Conservation (phyloP, 306 rosid species). For the Astragalus membranaceus region DNA sequence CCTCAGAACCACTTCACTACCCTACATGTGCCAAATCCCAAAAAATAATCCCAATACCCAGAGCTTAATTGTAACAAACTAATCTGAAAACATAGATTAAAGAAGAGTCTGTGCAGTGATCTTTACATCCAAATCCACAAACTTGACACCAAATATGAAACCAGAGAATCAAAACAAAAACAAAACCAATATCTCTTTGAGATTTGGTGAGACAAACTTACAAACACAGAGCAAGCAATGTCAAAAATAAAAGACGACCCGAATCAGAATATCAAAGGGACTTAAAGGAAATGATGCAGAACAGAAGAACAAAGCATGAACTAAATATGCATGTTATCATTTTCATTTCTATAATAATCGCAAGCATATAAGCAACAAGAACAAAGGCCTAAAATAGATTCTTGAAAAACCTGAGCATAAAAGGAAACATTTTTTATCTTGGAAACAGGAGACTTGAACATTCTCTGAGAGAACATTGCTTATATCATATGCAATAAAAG, state of each 20-base stretch:
- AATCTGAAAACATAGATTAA: slow-evolving; percentile 4
- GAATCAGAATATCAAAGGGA: slow-evolving; percentile 22
- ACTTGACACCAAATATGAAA: slow-evolving; percentile 14
- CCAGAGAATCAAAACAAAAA: neutral
- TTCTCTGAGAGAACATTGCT: slow-evolving; percentile 20
- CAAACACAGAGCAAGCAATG: slow-evolving; percentile 27
- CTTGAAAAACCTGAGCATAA: neutral
- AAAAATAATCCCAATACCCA: slow-evolving; percentile 1
- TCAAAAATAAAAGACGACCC: slow-evolving; percentile 14
- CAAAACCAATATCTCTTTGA: neutral
- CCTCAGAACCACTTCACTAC: slow-evolving; percentile 26
- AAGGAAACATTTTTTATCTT: neutral
- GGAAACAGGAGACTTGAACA: neutral
- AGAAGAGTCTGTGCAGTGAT: neutral
- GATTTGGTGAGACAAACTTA: neutral
- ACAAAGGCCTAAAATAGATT: neutral
- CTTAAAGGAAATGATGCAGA: neutral
- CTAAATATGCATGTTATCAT: slow-evolving; percentile 21
- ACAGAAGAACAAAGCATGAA: neutral
- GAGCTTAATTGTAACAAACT: slow-evolving; percentile 12
- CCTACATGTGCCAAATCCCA: slow-evolving; percentile 17
- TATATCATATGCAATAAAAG: neutral
- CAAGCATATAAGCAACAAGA: neutral
- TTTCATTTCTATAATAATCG: neutral
- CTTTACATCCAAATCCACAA: neutral